Conservation (phyloP, 768 basidiomycete species). For the Dictyophora rubrovolvata region DNA sequence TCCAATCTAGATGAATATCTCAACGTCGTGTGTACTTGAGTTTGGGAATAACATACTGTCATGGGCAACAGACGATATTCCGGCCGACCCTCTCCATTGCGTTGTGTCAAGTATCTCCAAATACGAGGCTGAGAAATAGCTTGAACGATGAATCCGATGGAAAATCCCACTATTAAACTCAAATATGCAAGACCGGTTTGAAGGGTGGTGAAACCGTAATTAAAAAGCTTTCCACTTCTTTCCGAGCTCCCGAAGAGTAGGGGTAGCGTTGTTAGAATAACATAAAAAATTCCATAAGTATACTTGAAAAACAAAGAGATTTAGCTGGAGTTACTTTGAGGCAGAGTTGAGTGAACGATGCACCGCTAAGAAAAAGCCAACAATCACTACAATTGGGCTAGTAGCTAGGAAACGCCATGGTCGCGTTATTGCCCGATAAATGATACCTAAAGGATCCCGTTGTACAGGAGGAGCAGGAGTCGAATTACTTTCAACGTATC, state of each 20-base stretch:
- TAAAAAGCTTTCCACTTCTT: neutral
- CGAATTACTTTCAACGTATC: no score
- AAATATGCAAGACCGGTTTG: neutral
- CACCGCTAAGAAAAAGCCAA: slow-evolving; percentile 4
- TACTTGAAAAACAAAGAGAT: neutral
- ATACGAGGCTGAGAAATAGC: neutral
- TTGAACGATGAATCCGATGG: neutral
- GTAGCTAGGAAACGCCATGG: slow-evolving; percentile 5
- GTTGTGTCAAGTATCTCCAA: neutral
- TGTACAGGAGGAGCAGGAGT: neutral
- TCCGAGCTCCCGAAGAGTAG: slow-evolving; percentile 2
- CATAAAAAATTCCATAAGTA: slow-evolving; percentile 3
- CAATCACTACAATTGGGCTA: neutral
- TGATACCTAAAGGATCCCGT: neutral
- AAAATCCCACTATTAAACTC: neutral
- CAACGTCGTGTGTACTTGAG: neutral
- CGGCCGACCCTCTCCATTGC: slow-evolving; percentile 3
- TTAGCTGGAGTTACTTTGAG: neutral
- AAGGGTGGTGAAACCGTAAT: slow-evolving; percentile 4
- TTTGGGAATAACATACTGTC: neutral
- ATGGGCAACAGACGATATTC: slow-evolving; percentile 5
- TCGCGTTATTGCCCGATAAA: slow-evolving; percentile 6
- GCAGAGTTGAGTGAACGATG: neutral
- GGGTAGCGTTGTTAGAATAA: neutral
- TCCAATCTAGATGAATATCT: neutral